These are phyloP conservation scores for Quercus parvula DNA, from an alignment of 306 rosid species.

Conservation along the genomic window DNA sequence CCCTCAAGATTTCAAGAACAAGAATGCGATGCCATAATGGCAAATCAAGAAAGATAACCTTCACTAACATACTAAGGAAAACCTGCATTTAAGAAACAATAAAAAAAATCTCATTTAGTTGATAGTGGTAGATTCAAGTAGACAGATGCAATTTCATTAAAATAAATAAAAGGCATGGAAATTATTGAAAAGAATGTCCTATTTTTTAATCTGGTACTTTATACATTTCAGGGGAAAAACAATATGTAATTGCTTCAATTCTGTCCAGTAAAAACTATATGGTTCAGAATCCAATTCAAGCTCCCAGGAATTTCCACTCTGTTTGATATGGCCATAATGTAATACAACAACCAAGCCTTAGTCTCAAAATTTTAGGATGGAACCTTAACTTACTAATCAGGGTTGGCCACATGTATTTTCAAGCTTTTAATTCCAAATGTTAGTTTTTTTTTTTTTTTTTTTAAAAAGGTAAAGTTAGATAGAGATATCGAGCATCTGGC, in stretches of 20 bases:
- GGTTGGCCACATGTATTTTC: too few relatives aligned
- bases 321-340: not conserved
- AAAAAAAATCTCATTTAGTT: not conserved
- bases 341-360: not conserved
- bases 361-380: too few relatives aligned
- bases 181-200: not conserved
- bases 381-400: too few relatives aligned
- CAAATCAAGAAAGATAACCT: conserved; percentile 88
- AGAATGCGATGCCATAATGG: conserved; percentile 99
- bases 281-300: not conserved
- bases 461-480: too few relatives aligned
- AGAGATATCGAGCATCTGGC: not conserved
- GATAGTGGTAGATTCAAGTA: not conserved
- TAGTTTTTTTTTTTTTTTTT: not conserved
- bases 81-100: conserved; percentile 52
- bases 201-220: not conserved
- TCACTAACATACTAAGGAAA: conserved; percentile 95
- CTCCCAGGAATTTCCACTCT: not conserved
- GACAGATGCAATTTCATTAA: not conserved
- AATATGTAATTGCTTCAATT: not conserved
- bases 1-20: conserved; percentile 97
- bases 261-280: not conserved
- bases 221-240: not conserved
- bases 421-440: not conserved
- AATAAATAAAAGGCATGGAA: not conserved